Conservation (phyloP, 345 rosid species). For the Melastoma malabathricum region DNA sequence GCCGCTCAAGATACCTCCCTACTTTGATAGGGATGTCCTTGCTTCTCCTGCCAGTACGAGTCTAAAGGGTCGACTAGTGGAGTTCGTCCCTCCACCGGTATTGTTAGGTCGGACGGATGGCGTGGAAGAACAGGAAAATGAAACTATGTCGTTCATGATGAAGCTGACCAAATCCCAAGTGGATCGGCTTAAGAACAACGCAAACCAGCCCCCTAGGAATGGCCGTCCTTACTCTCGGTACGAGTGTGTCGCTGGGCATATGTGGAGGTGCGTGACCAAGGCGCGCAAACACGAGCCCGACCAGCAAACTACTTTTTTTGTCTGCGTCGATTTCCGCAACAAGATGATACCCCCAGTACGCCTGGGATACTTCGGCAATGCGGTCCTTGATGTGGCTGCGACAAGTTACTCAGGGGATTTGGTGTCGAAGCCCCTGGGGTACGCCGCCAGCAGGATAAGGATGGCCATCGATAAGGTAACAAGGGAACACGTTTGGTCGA, state of each 20-base stretch:
- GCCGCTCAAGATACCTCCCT: constrained; percentile 13
- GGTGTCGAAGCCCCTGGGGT: constrained; percentile 26
- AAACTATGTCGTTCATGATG: constrained; percentile 30
- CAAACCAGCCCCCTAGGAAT: constrained; percentile 10
- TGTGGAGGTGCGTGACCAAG: constrained; percentile 28
- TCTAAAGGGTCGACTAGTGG: constrained; percentile 13
- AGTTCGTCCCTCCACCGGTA: constrained; percentile 32
- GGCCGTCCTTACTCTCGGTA: constrained; percentile 26
- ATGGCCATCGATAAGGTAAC: constrained; percentile 31
- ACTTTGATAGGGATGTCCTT: constrained; percentile 23
- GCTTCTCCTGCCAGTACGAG: too few species aligned
- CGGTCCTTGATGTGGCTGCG: constrained; percentile 28
- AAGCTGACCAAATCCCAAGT: constrained; percentile 29
- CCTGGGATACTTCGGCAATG: constrained; percentile 27
- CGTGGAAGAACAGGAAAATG: constrained; percentile 24
- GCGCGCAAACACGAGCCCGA: constrained; percentile 17
- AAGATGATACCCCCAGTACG: constrained; percentile 29
- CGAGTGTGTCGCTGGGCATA: constrained; percentile 22
- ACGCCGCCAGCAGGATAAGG: constrained; percentile 24
- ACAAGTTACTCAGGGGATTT: constrained; percentile 22
- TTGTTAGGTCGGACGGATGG: constrained; percentile 25
- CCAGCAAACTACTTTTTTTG: constrained; percentile 34
- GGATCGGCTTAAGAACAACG: constrained; percentile 28
- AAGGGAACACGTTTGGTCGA: constrained; percentile 20
- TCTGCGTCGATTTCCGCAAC: constrained; percentile 32